phyloP scores from a whole-genome alignment of 2,329 filamentous ascomycete genomes.

The Ascochyta koolunga region DNA sequence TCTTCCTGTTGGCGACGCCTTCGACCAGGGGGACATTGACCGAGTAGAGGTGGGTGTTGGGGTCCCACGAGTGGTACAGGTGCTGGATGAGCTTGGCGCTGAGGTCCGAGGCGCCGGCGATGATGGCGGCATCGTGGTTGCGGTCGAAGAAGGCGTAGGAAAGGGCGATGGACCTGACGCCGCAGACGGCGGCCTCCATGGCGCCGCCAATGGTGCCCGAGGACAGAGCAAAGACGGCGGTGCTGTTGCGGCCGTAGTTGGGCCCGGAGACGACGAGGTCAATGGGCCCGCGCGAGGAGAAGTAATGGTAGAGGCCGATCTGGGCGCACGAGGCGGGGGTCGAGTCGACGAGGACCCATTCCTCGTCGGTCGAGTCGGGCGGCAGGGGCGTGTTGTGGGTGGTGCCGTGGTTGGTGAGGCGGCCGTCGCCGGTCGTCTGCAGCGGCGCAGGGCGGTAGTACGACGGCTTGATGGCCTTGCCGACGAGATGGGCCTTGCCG shows the following conservation, averaged over 20 bases:
- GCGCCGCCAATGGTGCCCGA: constrained; percentile 58
- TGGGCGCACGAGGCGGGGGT: constrained; percentile 59
- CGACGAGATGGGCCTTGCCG: constrained; percentile 95
- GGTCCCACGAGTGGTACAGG: constrained; percentile 74
- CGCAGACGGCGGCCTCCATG: constrained; percentile 57
- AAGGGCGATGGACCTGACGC: constrained; percentile 72
- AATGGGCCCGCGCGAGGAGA: constrained; percentile 51
- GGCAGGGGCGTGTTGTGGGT: constrained; percentile 44
- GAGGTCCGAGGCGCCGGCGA: constrained; percentile 76
- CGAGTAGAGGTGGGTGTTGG: constrained; percentile 80
- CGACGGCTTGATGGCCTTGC: constrained; percentile 79
- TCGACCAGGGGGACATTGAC: constrained; percentile 89
- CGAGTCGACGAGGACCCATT: constrained; percentile 58
- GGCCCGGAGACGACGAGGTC: constrained; percentile 58
- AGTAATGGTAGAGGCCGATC: constrained; percentile 56
- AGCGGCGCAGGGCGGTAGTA: constrained; percentile 77
- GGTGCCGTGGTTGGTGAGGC: constrained; percentile 47
- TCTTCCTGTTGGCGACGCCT: constrained; percentile 72
- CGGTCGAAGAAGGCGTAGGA: constrained; percentile 88
- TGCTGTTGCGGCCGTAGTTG: constrained; percentile 59
- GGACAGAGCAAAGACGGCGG: constrained; percentile 57
- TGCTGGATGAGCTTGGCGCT: constrained; percentile 80
- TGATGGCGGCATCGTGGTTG: constrained; percentile 82
- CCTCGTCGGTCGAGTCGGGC: constrained; percentile 43
- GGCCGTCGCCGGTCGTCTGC: constrained; percentile 46